Evolutionary conservation across 768 basidiomycete species (phyloP).

Genomic region (Phlebiopsis gigantea): DNA sequence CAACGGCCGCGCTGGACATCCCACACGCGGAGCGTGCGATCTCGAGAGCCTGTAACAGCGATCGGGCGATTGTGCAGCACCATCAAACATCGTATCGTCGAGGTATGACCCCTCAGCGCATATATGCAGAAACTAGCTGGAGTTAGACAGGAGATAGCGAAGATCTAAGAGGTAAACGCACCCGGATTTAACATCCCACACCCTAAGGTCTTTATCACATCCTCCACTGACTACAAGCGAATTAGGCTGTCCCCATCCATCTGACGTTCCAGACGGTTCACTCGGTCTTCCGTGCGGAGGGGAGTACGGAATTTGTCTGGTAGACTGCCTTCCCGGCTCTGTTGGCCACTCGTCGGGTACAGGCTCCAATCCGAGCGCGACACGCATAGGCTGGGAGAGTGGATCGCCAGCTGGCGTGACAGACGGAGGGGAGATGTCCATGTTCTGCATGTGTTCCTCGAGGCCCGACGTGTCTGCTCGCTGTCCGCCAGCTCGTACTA

Average conservation of each 20-base stretch:
- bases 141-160: constrained; percentile 21
- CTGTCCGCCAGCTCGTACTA: constrained; percentile 63
- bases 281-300: constrained; percentile 12
- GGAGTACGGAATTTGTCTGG: background rate
- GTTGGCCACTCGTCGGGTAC: constrained; percentile 4
- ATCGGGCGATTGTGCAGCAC: constrained; percentile 83
- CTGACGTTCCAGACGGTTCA: constrained; percentile 33
- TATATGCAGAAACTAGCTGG: constrained; percentile 59
- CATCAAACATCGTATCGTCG: constrained; percentile 88
- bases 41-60: constrained; percentile 87
- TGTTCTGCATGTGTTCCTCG: constrained; percentile 6
- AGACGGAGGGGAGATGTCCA: background rate
- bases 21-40: constrained; percentile 86
- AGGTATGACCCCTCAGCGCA: constrained; percentile 75
- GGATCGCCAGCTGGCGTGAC: background rate
- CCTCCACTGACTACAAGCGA: constrained; percentile 87
- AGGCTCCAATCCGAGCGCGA: constrained; percentile 44
- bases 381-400: constrained; percentile 38
- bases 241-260: constrained; percentile 87
- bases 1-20: constrained; percentile 78
- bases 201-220: constrained; percentile 85
- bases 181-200: constrained; percentile 91
- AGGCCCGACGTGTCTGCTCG: constrained; percentile 14
- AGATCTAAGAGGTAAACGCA: constrained; percentile 29
- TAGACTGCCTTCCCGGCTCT: background rate